Evolutionary conservation across 768 basidiomycete genomes (phyloP), one percentile per base, ranked within the genome.

Genomic region (Cyclocybe aegerita): DNA sequence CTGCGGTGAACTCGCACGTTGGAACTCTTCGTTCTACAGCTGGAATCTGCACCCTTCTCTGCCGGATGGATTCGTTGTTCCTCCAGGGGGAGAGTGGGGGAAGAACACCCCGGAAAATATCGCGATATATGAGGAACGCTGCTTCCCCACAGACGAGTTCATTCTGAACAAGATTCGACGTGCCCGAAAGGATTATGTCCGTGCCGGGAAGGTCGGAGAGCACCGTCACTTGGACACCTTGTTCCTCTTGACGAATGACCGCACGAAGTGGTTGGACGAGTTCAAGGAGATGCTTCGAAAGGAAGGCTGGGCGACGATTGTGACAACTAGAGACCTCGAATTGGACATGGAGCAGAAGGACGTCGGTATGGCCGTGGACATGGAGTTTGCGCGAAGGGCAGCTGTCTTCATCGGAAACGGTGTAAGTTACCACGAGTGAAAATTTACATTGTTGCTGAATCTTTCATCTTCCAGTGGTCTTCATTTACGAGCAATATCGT

Each of bases 321-420:
- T 69, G 10, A 77, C 75, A 4, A 79, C 72, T 54, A 62, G 61
- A 43, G 79, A 82, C 49, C 59, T 81, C 58, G 62, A 61, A 41
- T 50, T 81, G 31, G 70, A 72, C 50, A 54, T 67, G 41, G 77
- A 80, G 60, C 71, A 80, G 63, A 71, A 58, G 37, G 74, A 74
- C 43, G 76, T 80, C 32, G 66, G 67, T 12, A 71, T 76, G 65
- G 76, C 78, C 7, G 70, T 81, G 5, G 81, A 83, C 60, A 80
- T 80, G 78, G 76, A 78, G 48, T 76, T 81, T 52, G 81, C 71
- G n/a, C 63, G 71, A 31, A 63, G 65, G 48, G 78, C 79, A 0
- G 76, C 72, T 11, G 75, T 80, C 9, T 82, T 81, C 49, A 68
- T 80, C 43, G 80, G 80, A 4, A 81, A 83, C 55, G 82, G 80